A percentile compares a stretch with the other conserved stretches of the same genome.
Evolutionary conservation across 768 basidiomycete species (phyloP).

Genomic region (Mrakia gelida): DNA sequence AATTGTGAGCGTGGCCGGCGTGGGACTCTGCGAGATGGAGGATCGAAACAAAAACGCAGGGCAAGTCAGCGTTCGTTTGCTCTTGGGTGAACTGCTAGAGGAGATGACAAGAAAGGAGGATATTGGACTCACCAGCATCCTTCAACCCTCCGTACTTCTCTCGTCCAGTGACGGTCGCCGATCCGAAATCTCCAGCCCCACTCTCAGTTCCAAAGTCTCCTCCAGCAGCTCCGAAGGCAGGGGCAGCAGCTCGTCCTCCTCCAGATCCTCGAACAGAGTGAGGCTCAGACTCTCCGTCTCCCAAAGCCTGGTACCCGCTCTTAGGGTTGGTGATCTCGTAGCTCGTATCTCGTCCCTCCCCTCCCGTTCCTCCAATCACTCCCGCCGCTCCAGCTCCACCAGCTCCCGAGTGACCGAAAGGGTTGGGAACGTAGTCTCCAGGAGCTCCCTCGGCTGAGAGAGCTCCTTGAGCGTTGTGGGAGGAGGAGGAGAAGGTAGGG

Average conservation of each 20-base stretch:
- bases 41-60: no score
- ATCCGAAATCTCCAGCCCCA: not conserved
- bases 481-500: not conserved
- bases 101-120: no score
- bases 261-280: conserved; percentile 4
- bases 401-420: not conserved
- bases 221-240: not conserved
- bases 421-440: conserved; percentile 11
- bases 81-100: no score
- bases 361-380: not conserved
- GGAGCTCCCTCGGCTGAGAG: not conserved
- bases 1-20: not conserved
- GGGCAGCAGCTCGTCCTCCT: not conserved
- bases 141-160: no score
- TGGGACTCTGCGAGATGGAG: no score
- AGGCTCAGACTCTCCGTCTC: conserved; percentile 14
- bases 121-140: no score
- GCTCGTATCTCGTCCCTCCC: not conserved
- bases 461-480: not conserved
- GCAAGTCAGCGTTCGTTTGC: not conserved
- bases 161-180: no score
- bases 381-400: not conserved
- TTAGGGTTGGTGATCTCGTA: conserved; percentile 23
- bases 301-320: not conserved
- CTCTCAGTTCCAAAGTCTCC: not conserved